Evolutionary conservation across 208 protist species (phyloP).

Genomic region (Jaenimonas drosophilae): DNA sequence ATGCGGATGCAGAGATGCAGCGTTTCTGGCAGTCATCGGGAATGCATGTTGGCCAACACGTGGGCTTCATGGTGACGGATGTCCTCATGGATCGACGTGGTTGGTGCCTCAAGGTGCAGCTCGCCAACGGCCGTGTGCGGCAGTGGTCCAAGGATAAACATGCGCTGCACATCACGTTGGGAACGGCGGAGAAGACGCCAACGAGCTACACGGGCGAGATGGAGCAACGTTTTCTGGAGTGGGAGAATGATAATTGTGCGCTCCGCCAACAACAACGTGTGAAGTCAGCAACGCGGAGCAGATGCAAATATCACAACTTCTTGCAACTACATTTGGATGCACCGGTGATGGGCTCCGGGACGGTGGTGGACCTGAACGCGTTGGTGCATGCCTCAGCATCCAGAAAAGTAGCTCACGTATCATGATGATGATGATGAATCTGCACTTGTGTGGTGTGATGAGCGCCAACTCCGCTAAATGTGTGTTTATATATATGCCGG

Average conservation of each 20-base stretch:
- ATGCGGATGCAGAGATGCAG: neutral
- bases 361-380: neutral
- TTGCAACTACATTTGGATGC: conserved; percentile 14
- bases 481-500: too few relatives aligned
- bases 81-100: conserved; percentile 66
- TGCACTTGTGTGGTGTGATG: too few relatives aligned
- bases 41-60: conserved; percentile 14
- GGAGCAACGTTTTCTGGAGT: conserved; percentile 33
- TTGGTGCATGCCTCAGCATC: too few relatives aligned
- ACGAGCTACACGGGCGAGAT: conserved; percentile 44
- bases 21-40: conserved; percentile 9
- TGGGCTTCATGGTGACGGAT: conserved; percentile 23
- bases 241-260: conserved; percentile 38
- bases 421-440: too few relatives aligned
- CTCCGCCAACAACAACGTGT: conserved; percentile 9
- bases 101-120: conserved; percentile 21
- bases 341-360: neutral
- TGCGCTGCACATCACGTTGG: conserved; percentile 64
- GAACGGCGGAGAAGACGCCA: conserved; percentile 12
- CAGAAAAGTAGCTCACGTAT: too few relatives aligned
- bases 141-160: conserved; percentile 1
- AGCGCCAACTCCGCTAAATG: too few relatives aligned
- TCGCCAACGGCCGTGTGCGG: neutral
- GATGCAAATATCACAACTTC: conserved; percentile 83
- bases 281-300: conserved; percentile 40